A percentile compares a stretch with the other conserved stretches of the same genome.
Evolutionary conservation across 1,284 basidiomycete genomes (phyloP).

Genomic region (Schizopora paradoxa): DNA sequence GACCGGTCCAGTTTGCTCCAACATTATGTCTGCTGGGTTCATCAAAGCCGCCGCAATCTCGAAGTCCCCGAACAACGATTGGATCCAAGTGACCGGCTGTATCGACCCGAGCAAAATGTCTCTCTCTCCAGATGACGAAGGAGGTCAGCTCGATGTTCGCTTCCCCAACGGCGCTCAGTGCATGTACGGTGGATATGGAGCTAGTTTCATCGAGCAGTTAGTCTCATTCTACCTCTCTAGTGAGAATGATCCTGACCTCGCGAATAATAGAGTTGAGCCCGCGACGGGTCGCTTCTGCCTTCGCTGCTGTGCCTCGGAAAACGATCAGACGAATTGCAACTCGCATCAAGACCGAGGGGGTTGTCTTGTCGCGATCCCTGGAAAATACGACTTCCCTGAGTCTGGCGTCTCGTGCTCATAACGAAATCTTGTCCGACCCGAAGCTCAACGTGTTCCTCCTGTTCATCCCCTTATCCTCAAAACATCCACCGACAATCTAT

Average conservation of each 20-base stretch:
- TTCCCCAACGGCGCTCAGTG: conserved; percentile 50
- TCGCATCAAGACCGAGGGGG: conserved; percentile 44
- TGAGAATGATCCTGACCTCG: conserved; percentile 1
- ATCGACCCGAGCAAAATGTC: conserved; percentile 35
- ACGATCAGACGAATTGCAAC: conserved; percentile 47
- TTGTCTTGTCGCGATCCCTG: conserved; percentile 39
- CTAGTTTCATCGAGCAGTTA: conserved; percentile 48
- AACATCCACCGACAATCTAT: no score
- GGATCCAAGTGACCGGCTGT: conserved; percentile 49
- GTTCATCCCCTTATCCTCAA: no score
- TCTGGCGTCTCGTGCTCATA: conserved; percentile 33
- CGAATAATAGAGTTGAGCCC: conserved; percentile 39
- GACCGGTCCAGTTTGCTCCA: conserved; percentile 26
- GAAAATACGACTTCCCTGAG: conserved; percentile 38
- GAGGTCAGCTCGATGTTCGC: conserved; percentile 46
- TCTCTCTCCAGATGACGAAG: conserved; percentile 35
- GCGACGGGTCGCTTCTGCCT: conserved; percentile 42
- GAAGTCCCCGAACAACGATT: conserved; percentile 34
- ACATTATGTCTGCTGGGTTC: conserved; percentile 34
- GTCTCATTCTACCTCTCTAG: conserved; percentile 16
- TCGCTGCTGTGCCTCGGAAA: conserved; percentile 37
- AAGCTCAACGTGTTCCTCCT: no score
- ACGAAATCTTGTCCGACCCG: no score
- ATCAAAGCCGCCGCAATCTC: conserved; percentile 36
- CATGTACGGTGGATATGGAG: conserved; percentile 43